Evolutionary conservation across 345 rosid species (phyloP).

Genomic region (Acer campestre): DNA sequence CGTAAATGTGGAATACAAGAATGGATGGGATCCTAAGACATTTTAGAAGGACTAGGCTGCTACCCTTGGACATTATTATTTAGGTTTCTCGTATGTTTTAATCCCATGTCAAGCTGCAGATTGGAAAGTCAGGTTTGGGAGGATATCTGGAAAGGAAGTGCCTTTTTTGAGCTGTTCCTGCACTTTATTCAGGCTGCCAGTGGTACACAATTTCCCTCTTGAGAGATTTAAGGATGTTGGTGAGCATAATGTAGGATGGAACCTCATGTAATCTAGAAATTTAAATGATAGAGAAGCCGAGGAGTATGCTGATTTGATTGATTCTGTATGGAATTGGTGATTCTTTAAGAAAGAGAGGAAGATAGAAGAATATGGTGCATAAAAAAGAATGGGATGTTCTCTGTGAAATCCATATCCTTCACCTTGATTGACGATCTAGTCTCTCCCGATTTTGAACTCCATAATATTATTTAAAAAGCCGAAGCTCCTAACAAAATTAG

Average conservation of each 20-base stretch:
- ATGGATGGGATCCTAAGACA: neutral
- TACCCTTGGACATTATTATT: neutral
- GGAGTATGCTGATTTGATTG: neutral
- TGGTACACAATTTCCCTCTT: neutral
- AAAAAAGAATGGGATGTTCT: neutral
- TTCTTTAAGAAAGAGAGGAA: neutral
- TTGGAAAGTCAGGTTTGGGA: neutral
- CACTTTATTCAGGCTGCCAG: neutral
- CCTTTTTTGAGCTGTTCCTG: neutral
- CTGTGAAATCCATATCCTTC: neutral
- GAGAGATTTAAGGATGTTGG: neutral
- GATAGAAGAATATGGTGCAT: neutral
- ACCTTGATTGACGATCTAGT: neutral
- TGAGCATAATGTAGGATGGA: neutral
- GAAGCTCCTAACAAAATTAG: neutral
- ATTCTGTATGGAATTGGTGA: neutral
- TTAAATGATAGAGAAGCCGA: neutral
- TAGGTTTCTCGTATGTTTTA: neutral
- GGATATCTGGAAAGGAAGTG: neutral
- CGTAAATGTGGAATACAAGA: neutral
- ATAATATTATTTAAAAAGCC: neutral
- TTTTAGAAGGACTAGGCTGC: neutral
- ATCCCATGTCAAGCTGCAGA: neutral
- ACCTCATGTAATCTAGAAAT: neutral
- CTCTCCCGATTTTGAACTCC: neutral